Evolutionary conservation across 495 filamentous ascomycete species (phyloP), one percentile per base, ranked within the genome.

Genomic region (Podospora fimiseda): DNA sequence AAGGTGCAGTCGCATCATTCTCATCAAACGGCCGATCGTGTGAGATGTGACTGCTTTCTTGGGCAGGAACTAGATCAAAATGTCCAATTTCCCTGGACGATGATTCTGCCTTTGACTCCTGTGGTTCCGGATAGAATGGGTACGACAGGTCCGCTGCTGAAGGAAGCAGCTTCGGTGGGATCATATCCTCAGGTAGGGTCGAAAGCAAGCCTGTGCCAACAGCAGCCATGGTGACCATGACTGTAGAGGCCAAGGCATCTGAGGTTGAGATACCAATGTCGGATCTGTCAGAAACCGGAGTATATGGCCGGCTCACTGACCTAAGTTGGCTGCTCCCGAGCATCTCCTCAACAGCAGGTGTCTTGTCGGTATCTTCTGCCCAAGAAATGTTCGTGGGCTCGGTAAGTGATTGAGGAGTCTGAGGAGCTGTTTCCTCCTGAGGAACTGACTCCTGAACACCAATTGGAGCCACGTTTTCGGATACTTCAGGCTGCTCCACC

Each of bases 1-100:
- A 65, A 9, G 59, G 59, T 8, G 11, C 27, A 11, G 6, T 33
- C 11, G 11, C 27, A 33, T 33, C 27, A 33, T 50, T 56, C 3
- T 65, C 60, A 37, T 69, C 72, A 30, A 70, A 72, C 2, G 66
- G 67, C 37, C 63, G 63, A 2, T 72, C 70, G 45, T 73, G 72
- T 49, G 61, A 57, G 9, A 73, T 53, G 53, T 66, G 60, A 50
- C 68, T 72, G 40, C 56, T 69, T 30, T 63, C 46, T 49, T 68
- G 70, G 6, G 66, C 64, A 1, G 70, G 64, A 1, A 60, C 61
- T 21, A 68, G 54, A 37, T 69, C 60, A 8, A 65, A 30, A 38
- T 23, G 30, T 57, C 52, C 41, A 43, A n/a, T 27, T 54, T 56
- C 9, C 27, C 27, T 6, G 27, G 5, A 6, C 11, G 48, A 27